These are phyloP conservation scores for Herpetomonas tarakana DNA, from an alignment of 208 protist genomes.

Conservation along the genomic window DNA sequence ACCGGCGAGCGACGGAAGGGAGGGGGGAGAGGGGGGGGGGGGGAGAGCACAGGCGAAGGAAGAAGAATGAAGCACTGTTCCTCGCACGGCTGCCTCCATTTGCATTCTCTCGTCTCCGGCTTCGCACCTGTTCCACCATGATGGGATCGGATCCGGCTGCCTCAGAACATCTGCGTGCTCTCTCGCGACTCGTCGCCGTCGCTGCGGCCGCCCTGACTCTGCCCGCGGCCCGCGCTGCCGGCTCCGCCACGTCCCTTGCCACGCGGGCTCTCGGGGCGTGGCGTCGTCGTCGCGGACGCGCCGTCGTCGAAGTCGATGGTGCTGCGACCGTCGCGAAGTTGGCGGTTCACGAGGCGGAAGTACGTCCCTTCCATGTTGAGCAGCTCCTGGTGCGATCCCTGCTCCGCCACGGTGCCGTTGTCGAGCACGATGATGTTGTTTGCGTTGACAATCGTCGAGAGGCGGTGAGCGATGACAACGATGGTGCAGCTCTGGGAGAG, in stretches of 20 bases:
- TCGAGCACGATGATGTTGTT: constrained; percentile 64
- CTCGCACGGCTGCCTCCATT: too few relatives aligned
- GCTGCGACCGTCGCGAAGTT: constrained; percentile 28
- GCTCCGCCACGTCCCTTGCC: constrained; percentile 2
- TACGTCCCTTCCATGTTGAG: constrained; percentile 28
- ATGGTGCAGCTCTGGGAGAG: constrained; percentile 60
- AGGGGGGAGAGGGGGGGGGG: too few relatives aligned
- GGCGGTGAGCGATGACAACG: constrained; percentile 61
- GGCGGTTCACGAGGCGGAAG: constrained; percentile 34
- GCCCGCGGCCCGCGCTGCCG: constrained; percentile 12
- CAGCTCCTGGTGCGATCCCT: constrained; percentile 45
- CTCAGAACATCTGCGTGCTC: constrained; percentile 2
- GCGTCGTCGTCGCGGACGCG: constrained; percentile 2
- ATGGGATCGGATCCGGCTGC: too few relatives aligned
- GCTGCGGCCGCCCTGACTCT: not conserved
- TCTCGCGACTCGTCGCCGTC: not conserved
- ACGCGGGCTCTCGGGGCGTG: constrained; percentile 1
- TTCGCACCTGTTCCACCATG: too few relatives aligned
- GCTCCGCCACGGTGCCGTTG: constrained; percentile 38
- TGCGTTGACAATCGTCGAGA: constrained; percentile 50
- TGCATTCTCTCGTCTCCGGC: too few relatives aligned
- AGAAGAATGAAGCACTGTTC: too few relatives aligned
- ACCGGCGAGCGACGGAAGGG: too few relatives aligned
- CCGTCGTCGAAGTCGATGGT: constrained; percentile 37
- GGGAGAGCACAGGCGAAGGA: too few relatives aligned